Conservation (phyloP, 2,329 filamentous ascomycete species). For the Alternaria ventricosa region DNA sequence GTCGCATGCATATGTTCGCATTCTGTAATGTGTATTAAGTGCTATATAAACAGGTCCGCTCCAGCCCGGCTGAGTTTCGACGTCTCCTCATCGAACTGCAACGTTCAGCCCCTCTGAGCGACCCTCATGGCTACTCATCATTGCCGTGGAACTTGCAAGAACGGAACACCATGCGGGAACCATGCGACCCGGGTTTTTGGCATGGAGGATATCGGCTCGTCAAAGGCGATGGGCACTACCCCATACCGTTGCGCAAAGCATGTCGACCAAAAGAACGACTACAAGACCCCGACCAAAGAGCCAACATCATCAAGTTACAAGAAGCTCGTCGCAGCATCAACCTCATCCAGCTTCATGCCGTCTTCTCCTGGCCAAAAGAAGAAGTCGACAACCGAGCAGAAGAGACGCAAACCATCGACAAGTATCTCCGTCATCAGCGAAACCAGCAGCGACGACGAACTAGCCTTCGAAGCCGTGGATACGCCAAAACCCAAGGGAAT, state of each 20-base stretch:
- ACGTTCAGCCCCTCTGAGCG: not conserved
- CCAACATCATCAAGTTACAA: not conserved
- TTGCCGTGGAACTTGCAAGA: not conserved
- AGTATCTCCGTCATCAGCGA: not conserved
- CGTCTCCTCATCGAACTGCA: not conserved
- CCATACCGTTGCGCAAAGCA: not conserved
- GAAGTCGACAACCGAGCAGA: not conserved
- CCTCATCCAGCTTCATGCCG: not conserved
- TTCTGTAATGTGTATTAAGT: not conserved
- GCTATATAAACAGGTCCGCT: not conserved
- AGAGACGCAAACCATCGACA: not conserved
- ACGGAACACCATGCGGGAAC: not conserved
- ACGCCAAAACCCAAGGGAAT: not conserved
- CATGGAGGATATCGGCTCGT: not conserved
- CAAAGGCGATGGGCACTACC: not conserved
- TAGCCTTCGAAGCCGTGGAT: not conserved
- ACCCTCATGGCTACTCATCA: not conserved
- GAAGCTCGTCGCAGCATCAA: not conserved
- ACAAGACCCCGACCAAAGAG: not conserved
- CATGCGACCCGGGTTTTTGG: not conserved
- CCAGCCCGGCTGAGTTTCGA: not conserved
- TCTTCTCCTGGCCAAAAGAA: not conserved
- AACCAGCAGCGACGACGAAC: not conserved
- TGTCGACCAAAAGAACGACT: not conserved
- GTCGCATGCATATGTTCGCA: not conserved